Percentiles rank a stretch among this genome's conserved stretches.
Evolutionary conservation across 169 alveolate species (phyloP).

Genomic region (Cryptosporidium ubiquitum): DNA sequence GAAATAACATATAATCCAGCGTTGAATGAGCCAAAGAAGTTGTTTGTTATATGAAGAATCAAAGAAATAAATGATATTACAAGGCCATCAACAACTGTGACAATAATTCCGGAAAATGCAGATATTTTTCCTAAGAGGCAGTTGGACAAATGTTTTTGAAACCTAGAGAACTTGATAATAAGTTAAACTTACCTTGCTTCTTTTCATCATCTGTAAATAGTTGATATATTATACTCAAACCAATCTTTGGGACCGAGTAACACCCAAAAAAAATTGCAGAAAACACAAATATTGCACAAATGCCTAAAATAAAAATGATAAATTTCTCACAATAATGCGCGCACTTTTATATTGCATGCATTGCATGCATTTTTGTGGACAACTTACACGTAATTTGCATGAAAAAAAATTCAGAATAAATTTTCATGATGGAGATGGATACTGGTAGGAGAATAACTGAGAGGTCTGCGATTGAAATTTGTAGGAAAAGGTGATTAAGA

Average conservation of each 20-base stretch:
- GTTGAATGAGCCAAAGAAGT: not conserved
- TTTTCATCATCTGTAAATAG: slow-evolving; percentile 17
- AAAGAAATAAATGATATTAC: not conserved
- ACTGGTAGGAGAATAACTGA: slow-evolving; percentile 31
- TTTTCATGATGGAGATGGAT: slow-evolving; percentile 1
- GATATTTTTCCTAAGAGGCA: slow-evolving; percentile 13
- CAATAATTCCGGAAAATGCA: slow-evolving; percentile 46
- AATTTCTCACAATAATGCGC: not conserved
- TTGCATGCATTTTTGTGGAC: not conserved
- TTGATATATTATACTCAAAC: slow-evolving; percentile 8
- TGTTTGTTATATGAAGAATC: slow-evolving; percentile 1
- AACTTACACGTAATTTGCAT: slow-evolving; percentile 33
- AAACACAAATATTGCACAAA: not conserved
- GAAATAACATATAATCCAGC: slow-evolving; percentile 5
- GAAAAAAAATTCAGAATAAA: not conserved
- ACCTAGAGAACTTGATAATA: not conserved
- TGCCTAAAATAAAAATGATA: not conserved
- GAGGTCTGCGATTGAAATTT: slow-evolving; percentile 18
- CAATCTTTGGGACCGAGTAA: slow-evolving; percentile 53
- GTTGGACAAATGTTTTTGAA: not conserved
- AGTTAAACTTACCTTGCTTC: slow-evolving; percentile 28
- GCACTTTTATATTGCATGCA: not conserved
- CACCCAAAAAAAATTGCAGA: slow-evolving; percentile 40
- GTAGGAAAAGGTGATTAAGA: not conserved
- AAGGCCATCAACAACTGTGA: slow-evolving; percentile 36